phyloP scores from a whole-genome alignment of 1,284 basidiomycete species.

The Kwoniella shivajii region DNA sequence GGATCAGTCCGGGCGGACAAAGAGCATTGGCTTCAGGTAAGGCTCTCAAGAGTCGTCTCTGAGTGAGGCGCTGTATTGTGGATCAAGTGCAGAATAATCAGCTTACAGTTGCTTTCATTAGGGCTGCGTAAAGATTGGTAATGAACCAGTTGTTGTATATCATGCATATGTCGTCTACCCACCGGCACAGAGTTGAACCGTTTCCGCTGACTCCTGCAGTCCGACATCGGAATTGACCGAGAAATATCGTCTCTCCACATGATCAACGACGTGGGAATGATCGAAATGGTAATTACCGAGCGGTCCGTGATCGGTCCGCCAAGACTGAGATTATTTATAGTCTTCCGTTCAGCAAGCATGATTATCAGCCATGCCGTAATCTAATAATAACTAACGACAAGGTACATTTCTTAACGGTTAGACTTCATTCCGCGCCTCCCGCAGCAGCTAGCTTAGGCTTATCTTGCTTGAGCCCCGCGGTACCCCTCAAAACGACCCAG shows the following conservation, averaged over 20 bases:
- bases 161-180: too few relatives aligned
- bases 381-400: background rate
- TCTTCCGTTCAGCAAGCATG: too few relatives aligned
- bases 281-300: too few relatives aligned
- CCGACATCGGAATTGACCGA: too few relatives aligned
- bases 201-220: too few relatives aligned
- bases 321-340: background rate
- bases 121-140: conserved; percentile 32
- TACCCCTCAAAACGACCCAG: background rate
- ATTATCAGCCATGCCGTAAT: too few relatives aligned
- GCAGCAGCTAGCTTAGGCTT: too few relatives aligned
- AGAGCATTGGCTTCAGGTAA: conserved; percentile 26
- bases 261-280: too few relatives aligned
- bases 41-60: conserved; percentile 22
- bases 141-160: too few relatives aligned
- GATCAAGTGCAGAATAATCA: background rate
- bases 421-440: background rate
- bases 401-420: background rate
- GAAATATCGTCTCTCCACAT: too few relatives aligned
- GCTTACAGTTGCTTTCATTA: background rate
- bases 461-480: background rate
- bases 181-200: too few relatives aligned
- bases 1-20: conserved; percentile 14
- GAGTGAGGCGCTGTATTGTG: background rate
- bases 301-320: conserved; percentile 1